Conservation (phyloP, 192 early-diverging fungal genomes). For the Coemansia brasiliensis region DNA sequence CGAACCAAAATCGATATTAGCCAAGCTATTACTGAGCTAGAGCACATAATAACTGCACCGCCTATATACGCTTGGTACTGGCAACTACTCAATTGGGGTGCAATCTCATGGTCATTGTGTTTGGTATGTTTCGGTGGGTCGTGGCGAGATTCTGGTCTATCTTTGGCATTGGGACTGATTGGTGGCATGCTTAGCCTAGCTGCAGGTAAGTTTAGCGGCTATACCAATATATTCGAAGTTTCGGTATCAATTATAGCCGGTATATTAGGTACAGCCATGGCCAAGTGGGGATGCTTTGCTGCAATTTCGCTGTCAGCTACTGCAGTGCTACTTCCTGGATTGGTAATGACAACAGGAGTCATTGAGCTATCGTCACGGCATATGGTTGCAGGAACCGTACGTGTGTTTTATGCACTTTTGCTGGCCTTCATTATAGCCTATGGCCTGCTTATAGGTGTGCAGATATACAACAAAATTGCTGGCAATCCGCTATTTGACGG, state of each 20-base stretch:
- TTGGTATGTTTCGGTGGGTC: constrained; percentile 67
- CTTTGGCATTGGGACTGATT: constrained; percentile 46
- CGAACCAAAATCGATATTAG: constrained; percentile 58
- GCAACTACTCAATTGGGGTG: constrained; percentile 60
- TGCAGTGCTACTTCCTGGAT: constrained; percentile 66
- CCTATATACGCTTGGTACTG: constrained; percentile 60
- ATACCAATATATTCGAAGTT: constrained; percentile 71
- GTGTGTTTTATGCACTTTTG: constrained; percentile 78
- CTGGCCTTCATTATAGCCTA: constrained; percentile 74
- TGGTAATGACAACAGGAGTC: constrained; percentile 76
- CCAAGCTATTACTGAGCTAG: constrained; percentile 59
- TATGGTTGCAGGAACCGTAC: constrained; percentile 82
- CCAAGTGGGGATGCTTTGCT: constrained; percentile 60
- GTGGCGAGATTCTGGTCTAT: constrained; percentile 66
- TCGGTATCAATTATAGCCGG: constrained; percentile 59
- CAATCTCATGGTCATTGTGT: constrained; percentile 58
- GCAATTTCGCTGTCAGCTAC: constrained; percentile 63
- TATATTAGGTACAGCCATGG: constrained; percentile 58
- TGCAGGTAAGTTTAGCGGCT: constrained; percentile 59
- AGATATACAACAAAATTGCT: constrained; percentile 61
- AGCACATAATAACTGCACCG: constrained; percentile 54
- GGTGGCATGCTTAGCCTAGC: constrained; percentile 61
- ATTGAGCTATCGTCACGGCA: constrained; percentile 88
- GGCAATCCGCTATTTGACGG: constrained; percentile 30
- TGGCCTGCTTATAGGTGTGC: constrained; percentile 64